These are phyloP conservation scores for Claviceps sp. DNA, from an alignment of 2,329 filamentous ascomycete species.

Conservation along the genomic window DNA sequence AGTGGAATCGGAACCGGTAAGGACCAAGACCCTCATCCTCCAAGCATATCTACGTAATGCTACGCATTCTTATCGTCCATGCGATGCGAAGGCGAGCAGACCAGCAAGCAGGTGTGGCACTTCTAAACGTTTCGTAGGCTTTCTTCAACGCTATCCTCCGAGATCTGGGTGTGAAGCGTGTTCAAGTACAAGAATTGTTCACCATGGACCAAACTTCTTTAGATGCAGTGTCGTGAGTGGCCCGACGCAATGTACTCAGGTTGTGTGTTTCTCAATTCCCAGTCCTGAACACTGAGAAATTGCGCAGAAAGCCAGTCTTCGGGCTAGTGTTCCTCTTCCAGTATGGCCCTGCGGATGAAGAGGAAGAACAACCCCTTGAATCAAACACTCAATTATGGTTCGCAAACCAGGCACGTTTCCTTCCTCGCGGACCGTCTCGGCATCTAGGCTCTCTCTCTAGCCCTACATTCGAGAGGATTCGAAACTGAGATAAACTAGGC, in stretches of 20 bases:
- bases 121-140: constrained; percentile 32
- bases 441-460: background rate
- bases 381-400: constrained; percentile 60
- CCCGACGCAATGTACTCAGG: background rate
- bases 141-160: constrained; percentile 78
- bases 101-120: background rate
- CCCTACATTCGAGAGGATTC: too few relatives aligned
- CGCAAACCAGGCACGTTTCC: constrained; percentile 60
- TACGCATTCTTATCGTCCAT: background rate
- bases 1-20: constrained; percentile 78
- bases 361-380: constrained; percentile 39
- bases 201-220: constrained; percentile 55
- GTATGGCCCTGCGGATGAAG: constrained; percentile 41
- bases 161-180: constrained; percentile 60
- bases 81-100: background rate
- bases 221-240: constrained; percentile 44
- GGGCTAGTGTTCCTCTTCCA: constrained; percentile 85
- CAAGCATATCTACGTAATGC: background rate
- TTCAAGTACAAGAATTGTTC: constrained; percentile 66
- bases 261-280: background rate
- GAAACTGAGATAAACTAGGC: background rate
- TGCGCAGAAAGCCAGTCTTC: constrained; percentile 52
- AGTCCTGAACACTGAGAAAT: background rate
- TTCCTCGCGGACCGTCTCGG: background rate
- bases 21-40: constrained; percentile 12